Percentiles rank a stretch among this genome's conserved stretches.
Evolutionary conservation across 2,329 filamentous ascomycete genomes (phyloP).

Genomic region (Moelleriella libera): DNA sequence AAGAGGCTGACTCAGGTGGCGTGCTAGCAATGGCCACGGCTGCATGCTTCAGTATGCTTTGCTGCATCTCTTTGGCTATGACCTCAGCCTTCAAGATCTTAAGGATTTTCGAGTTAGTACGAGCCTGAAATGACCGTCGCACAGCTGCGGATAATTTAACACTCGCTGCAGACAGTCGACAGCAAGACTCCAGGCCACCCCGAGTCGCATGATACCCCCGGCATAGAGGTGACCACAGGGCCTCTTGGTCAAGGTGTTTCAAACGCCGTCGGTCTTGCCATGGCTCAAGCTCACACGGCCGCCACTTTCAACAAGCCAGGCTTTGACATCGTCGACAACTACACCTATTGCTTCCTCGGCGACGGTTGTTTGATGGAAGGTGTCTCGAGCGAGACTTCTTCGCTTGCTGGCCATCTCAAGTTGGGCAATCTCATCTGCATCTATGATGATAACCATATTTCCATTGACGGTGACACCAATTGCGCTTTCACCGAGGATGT

Average conservation of each 20-base stretch:
- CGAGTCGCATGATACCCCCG: constrained; percentile 90
- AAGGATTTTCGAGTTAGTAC: constrained; percentile 86
- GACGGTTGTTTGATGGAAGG: constrained; percentile 99
- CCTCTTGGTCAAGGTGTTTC: constrained; percentile 94
- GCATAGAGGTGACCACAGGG: constrained; percentile 94
- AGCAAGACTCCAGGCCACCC: constrained; percentile 90
- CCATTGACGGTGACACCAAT: constrained; percentile 87
- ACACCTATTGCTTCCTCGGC: constrained; percentile 94
- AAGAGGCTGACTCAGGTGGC: not conserved
- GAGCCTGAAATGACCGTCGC: not conserved
- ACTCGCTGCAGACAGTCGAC: constrained; percentile 29
- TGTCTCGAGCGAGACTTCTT: constrained; percentile 84
- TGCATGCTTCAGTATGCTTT: constrained; percentile 99
- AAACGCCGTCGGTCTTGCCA: constrained; percentile 95
- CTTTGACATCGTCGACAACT: constrained; percentile 84
- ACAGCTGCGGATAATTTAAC: not conserved
- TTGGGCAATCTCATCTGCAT: constrained; percentile 93
- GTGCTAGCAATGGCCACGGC: constrained; percentile 78
- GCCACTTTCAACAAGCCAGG: constrained; percentile 94
- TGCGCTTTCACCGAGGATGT: constrained; percentile 96
- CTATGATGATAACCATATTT: constrained; percentile 99
- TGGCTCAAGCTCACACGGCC: constrained; percentile 84
- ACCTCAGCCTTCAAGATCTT: constrained; percentile 73
- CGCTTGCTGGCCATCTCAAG: constrained; percentile 88
- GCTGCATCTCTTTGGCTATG: constrained; percentile 92